Evolutionary conservation across 176 grass and related monocot species (phyloP).

Genomic region (Themeda triandra): DNA sequence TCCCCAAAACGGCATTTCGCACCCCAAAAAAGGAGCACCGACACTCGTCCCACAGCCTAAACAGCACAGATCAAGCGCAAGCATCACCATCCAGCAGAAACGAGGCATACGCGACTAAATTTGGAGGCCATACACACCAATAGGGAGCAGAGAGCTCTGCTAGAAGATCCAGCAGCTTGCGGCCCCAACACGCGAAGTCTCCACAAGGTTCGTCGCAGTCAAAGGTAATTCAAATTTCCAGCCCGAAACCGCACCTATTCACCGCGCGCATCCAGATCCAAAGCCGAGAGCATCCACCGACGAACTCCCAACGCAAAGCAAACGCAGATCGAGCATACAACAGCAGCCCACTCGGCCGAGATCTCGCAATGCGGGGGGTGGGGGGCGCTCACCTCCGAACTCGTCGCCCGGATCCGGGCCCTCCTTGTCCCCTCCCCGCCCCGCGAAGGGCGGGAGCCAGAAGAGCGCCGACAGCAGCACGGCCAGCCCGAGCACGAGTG

Average conservation of each 20-base stretch:
- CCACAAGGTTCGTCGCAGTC: not conserved
- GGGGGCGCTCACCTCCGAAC: constrained; percentile 45
- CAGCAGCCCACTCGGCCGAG: not conserved
- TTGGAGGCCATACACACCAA: not conserved
- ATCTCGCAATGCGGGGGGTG: constrained; percentile 16
- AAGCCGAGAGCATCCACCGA: not conserved
- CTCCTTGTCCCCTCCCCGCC: constrained; percentile 17
- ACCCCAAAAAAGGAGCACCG: constrained; percentile 1
- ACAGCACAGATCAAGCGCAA: not conserved
- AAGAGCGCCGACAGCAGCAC: constrained; percentile 84
- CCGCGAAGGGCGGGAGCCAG: constrained; percentile 80
- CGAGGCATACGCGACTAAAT: not conserved
- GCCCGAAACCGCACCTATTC: not conserved
- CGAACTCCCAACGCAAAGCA: not conserved
- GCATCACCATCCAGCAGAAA: not conserved
- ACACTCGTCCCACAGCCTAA: constrained; percentile 13
- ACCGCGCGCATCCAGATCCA: constrained; percentile 35
- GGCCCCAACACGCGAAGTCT: not conserved
- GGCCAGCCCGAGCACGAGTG: constrained; percentile 56
- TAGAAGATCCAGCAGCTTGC: constrained; percentile 1
- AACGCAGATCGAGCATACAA: not conserved
- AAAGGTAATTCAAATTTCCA: not conserved
- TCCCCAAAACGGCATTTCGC: not conserved
- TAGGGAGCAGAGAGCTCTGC: not conserved
- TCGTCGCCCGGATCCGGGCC: constrained; percentile 31